Conservation (phyloP, 345 rosid species). For the Eucalyptus cloeziana region DNA sequence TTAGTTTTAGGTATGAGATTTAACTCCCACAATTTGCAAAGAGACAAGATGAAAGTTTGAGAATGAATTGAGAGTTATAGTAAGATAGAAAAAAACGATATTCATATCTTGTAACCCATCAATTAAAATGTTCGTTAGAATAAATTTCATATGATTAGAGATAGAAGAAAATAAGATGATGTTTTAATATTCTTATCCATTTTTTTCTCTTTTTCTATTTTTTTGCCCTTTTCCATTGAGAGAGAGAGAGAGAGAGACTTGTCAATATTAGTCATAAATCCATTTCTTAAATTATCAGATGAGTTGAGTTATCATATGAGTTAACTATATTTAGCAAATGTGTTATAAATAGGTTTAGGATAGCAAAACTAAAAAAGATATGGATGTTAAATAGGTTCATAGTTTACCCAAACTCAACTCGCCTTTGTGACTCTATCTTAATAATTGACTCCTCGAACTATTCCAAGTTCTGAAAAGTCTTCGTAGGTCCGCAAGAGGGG, state of each 20-base stretch:
- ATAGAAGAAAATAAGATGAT: background rate
- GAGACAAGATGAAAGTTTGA: no score
- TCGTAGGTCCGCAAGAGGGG: background rate
- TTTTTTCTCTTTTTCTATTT: background rate
- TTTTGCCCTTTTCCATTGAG: background rate
- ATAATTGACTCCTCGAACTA: background rate
- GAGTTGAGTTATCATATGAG: background rate
- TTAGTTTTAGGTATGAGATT: no score
- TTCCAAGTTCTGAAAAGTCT: background rate
- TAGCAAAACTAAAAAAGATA: no score
- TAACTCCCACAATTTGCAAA: rapidly evolving
- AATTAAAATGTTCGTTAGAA: background rate
- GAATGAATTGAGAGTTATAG: no score
- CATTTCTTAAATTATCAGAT: no score
- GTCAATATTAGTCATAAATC: no score
- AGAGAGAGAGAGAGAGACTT: background rate
- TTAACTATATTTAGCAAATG: no score
- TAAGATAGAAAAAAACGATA: background rate
- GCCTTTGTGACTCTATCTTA: no score
- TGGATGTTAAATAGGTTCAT: no score
- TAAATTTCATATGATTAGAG: background rate
- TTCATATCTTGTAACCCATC: rapidly evolving
- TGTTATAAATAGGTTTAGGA: background rate
- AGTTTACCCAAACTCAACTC: background rate
- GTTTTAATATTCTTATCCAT: background rate